A percentile compares a stretch with the other conserved stretches of the same genome.
Evolutionary conservation across 139 green algal species (phyloP).

Genomic region (Chlorella ohadii): DNA sequence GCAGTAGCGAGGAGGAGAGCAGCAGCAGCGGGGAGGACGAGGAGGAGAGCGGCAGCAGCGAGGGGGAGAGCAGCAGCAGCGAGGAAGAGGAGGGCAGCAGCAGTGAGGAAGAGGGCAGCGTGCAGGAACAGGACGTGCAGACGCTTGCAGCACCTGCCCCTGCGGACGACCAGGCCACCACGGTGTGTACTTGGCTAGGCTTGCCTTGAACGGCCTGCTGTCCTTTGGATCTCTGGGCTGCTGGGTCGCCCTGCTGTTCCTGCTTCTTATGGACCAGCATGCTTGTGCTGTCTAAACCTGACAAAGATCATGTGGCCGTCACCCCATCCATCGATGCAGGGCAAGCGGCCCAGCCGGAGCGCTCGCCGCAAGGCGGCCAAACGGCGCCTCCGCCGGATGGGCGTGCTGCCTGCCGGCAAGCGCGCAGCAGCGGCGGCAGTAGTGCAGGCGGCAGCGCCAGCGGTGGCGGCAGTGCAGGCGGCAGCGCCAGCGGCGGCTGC

Average conservation of each 20-base stretch:
- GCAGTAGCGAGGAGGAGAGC: background rate
- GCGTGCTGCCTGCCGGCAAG: slow-evolving; percentile 7
- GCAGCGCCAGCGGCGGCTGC: background rate
- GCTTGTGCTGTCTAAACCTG: background rate
- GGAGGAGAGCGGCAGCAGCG: background rate
- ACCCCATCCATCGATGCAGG: background rate
- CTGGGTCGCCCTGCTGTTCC: background rate
- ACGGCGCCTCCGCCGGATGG: slow-evolving; percentile 25
- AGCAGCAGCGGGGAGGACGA: slow-evolving; percentile 11
- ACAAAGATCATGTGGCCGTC: too few species aligned
- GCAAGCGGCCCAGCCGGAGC: slow-evolving; percentile 37
- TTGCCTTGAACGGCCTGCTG: background rate
- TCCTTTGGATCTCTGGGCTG: background rate
- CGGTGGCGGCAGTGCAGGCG: background rate
- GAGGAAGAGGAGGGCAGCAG: too few species aligned
- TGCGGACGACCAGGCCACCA: background rate
- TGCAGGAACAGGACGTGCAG: background rate
- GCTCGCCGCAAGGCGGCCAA: slow-evolving; percentile 43
- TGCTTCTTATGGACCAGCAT: background rate
- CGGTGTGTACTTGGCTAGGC: background rate
- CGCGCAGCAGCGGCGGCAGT: background rate
- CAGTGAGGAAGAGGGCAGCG: background rate
- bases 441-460: background rate
- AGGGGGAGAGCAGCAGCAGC: background rate
- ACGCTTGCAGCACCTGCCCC: background rate